Evolutionary conservation across 1,284 basidiomycete species (phyloP), one percentile per base, ranked within the genome.

Genomic region (Cronartium ribicola): DNA sequence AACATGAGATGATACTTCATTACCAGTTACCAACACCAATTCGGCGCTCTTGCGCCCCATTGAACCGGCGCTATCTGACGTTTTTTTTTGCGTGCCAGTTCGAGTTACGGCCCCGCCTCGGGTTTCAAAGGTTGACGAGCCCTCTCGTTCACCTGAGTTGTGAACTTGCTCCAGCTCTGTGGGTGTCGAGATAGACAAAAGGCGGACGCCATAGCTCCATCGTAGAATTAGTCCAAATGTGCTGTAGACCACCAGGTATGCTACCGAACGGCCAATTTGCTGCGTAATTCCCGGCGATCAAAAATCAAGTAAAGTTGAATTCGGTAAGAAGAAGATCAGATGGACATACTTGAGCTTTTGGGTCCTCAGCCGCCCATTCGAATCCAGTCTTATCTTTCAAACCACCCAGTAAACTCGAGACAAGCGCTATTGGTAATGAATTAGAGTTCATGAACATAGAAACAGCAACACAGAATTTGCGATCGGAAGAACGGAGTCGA

Each of bases 211-310:
- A 61, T 83, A 77, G 40, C 80, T 81, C 83, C 83, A 84, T 14
- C 83, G 80, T 13, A 82, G 78, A 51, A 84, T 81, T 78, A 83
- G 82, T 63, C 82, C 83, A 59, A 84, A 79, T 1, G 82, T 83
- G 41, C 81, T 82, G 76, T 82, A 84, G 37, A 84, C 78, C 64
- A 84, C 82, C 10, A 83, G 77, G 44, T 80, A 80, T 59, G 79
- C 79, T 20, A 81, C 76, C 0, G 80, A 78, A 43, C 81, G 76
- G 11, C 51, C 63, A 20, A 66, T 41, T 66, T 68, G 60, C 75
- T 62, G 51, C 51, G 29, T 22, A 57, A 29, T 29, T 29, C 29
- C 29, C 29, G 29, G 29, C 29, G 29, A 29, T 29, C 29, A 29
- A 29, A 2, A 29, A 29, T 29, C 29, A 29, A 29, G 29, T 29